Conservation (phyloP, 192 early-diverging fungal species). For the Dispira simplex region DNA sequence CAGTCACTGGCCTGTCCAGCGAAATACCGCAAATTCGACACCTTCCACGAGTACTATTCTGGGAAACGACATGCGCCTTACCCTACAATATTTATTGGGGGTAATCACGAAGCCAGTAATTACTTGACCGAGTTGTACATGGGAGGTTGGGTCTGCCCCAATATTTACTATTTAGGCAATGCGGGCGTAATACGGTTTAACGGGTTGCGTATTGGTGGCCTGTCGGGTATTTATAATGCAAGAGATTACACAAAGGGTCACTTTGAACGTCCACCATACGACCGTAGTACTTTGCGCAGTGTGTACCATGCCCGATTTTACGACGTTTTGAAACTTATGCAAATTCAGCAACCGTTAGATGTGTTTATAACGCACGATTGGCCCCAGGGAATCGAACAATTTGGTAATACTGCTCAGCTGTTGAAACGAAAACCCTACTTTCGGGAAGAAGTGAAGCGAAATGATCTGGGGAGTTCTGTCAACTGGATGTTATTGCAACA, state of each 20-base stretch:
- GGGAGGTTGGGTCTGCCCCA: constrained; percentile 88
- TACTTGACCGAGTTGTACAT: constrained; percentile 94
- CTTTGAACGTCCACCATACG: constrained; percentile 68
- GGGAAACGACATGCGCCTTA: constrained; percentile 62
- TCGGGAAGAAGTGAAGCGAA: constrained; percentile 38
- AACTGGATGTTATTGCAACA: constrained; percentile 54
- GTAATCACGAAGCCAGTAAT: constrained; percentile 94
- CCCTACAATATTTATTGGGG: constrained; percentile 92
- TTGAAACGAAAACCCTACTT: constrained; percentile 61
- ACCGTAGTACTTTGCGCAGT: constrained; percentile 37
- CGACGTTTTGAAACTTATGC: constrained; percentile 58
- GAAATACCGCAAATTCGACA: constrained; percentile 70
- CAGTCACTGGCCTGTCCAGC: constrained; percentile 66
- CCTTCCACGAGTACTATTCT: constrained; percentile 89
- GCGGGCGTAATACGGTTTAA: constrained; percentile 78
- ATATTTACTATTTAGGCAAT: constrained; percentile 85
- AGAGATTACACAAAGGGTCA: constrained; percentile 44
- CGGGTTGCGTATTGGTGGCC: constrained; percentile 79
- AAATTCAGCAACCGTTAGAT: constrained; percentile 65
- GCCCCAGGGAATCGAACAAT: constrained; percentile 71
- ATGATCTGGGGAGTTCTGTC: constrained; percentile 52
- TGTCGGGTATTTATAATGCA: constrained; percentile 80
- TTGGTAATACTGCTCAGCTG: constrained; percentile 50
- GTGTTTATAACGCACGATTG: constrained; percentile 94
- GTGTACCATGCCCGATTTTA: constrained; percentile 81